Evolutionary conservation across 305 asterid species (phyloP).

Genomic region (Euphrasia arctica): DNA sequence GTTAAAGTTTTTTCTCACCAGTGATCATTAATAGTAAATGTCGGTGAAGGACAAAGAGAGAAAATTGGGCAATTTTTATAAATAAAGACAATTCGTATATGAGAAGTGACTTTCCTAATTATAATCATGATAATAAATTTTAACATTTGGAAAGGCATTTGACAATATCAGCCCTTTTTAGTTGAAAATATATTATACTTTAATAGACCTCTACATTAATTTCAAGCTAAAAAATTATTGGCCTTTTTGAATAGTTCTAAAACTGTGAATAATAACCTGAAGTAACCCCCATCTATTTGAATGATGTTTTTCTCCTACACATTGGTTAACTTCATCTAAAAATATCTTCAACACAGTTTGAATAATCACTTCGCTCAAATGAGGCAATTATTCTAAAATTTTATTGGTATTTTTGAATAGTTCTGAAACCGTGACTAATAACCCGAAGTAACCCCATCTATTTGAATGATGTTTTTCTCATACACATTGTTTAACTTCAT

Average conservation of each 20-base stretch:
- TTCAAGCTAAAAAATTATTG: slow-evolving; percentile 5
- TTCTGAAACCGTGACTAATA: background rate
- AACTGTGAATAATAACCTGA: slow-evolving; percentile 17
- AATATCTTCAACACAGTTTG: slow-evolving; percentile 17
- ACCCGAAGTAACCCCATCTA: slow-evolving; percentile 14
- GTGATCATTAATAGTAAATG: background rate
- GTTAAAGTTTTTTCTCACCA: slow-evolving; percentile 5
- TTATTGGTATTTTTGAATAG: background rate
- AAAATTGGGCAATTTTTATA: background rate
- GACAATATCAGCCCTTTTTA: slow-evolving; percentile 2
- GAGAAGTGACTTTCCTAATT: slow-evolving; percentile 1
- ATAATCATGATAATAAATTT: background rate
- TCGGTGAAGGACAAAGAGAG: slow-evolving; percentile 9
- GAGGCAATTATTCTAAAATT: slow-evolving; percentile 1
- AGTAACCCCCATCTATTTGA: slow-evolving; percentile 6
- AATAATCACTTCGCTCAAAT: slow-evolving; percentile 13
- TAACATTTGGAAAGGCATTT: slow-evolving; percentile 16
- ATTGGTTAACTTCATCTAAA: slow-evolving; percentile 3
- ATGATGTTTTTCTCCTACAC: slow-evolving; percentile 15
- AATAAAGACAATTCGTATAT: background rate
- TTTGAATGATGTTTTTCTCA: slow-evolving; percentile 8
- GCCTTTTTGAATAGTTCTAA: background rate
- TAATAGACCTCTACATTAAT: background rate
- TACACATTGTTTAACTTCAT: slow-evolving; percentile 9
- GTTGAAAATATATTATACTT: slow-evolving; percentile 9